phyloP scores from a whole-genome alignment of 1,139 yeast genomes.

The Wickerhamiella pararugosa region DNA sequence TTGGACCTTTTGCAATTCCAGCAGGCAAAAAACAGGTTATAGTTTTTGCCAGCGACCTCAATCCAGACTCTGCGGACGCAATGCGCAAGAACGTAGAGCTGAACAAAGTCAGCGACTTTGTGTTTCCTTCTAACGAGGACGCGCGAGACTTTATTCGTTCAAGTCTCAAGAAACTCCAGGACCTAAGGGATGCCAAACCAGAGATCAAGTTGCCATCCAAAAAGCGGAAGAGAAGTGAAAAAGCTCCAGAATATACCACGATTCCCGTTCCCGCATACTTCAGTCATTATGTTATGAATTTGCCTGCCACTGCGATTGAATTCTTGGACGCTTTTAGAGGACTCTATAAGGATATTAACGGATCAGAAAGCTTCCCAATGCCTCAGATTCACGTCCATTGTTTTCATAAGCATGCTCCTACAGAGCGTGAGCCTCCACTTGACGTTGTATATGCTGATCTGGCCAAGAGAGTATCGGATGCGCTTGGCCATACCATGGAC shows the following conservation, averaged over 20 bases:
- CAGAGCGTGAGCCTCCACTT: conserved; percentile 53
- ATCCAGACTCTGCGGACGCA: conserved; percentile 69
- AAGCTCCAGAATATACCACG: conserved; percentile 16
- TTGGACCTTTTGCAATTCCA: conserved; percentile 95
- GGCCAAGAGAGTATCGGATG: conserved; percentile 39
- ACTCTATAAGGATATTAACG: conserved; percentile 31
- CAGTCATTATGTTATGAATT: conserved; percentile 80
- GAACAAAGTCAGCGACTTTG: conserved; percentile 51
- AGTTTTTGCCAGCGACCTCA: conserved; percentile 84
- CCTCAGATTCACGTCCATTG: conserved; percentile 84
- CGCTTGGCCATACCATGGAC: conserved; percentile 37
- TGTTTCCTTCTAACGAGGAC: conserved; percentile 54
- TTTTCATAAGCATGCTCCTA: conserved; percentile 69
- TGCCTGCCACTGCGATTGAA: conserved; percentile 87
- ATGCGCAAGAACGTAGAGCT: conserved; percentile 45
- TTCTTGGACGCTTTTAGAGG: conserved; percentile 69
- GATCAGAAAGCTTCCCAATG: conserved; percentile 33
- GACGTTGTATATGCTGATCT: conserved; percentile 52
- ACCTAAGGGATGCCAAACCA: conserved; percentile 17
- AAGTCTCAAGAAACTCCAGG: conserved; percentile 39
- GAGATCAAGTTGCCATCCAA: conserved; percentile 15
- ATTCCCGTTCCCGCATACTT: conserved; percentile 42
- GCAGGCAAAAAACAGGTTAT: conserved; percentile 79
- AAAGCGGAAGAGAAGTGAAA: conserved; percentile 15
- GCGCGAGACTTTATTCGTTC: conserved; percentile 65